Evolutionary conservation across 768 basidiomycete species (phyloP).

Genomic region (Sporobolomyces roseus): DNA sequence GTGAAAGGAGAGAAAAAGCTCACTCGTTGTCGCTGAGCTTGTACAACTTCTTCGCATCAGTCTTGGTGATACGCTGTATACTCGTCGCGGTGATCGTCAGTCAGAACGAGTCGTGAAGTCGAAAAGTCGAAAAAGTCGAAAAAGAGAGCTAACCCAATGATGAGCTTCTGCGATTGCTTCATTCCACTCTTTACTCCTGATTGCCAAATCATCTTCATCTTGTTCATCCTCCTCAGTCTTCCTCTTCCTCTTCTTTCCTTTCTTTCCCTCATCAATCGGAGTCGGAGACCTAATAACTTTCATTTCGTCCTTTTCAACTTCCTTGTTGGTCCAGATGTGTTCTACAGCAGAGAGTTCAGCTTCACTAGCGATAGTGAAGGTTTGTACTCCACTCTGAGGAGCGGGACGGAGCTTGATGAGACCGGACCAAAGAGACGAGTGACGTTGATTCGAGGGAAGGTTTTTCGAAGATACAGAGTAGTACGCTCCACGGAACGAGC

Average conservation of each 20-base stretch:
- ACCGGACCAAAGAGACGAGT: constrained; percentile 6
- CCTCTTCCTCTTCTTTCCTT: constrained; percentile 6
- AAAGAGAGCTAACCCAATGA: constrained; percentile 3
- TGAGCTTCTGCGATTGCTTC: neutral
- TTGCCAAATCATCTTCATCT: neutral
- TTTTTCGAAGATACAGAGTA: constrained; percentile 3
- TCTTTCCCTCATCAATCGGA: neutral
- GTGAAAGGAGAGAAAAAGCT: too few relatives aligned
- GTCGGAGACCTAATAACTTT: neutral
- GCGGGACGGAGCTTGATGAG: constrained; percentile 12
- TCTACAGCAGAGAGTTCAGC: neutral
- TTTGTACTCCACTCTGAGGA: neutral
- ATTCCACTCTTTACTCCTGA: constrained; percentile 15
- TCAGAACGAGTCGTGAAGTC: neutral
- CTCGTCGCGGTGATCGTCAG: too few relatives aligned
- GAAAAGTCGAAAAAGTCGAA: too few relatives aligned
- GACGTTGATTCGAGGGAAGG: neutral
- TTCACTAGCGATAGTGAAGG: neutral
- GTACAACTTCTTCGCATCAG: too few relatives aligned
- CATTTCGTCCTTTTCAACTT: neutral
- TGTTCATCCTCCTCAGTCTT: neutral
- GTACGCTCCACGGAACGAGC: constrained; percentile 21
- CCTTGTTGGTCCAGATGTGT: neutral
- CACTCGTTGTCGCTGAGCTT: too few relatives aligned
- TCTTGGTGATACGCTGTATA: neutral